Evolutionary conservation across 306 rosid species (phyloP).

Genomic region (Mimosa bimucronata): DNA sequence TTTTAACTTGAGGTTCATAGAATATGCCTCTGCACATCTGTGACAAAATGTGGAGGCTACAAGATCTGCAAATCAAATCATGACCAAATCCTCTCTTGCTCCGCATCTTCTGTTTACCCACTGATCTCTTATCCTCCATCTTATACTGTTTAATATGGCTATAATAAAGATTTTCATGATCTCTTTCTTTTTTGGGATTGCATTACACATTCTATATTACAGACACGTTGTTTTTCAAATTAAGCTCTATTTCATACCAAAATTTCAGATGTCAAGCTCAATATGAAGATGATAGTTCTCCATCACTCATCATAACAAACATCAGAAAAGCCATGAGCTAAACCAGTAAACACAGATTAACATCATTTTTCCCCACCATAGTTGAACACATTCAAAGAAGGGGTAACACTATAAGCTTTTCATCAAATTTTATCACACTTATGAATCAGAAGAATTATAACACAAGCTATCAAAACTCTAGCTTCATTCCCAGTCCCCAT

Average conservation of each 20-base stretch:
- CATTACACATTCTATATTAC: slow-evolving; percentile 7
- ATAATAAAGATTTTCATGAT: neutral
- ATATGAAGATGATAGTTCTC: neutral
- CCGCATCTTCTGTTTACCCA: neutral
- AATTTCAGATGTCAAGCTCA: neutral
- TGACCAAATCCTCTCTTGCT: neutral
- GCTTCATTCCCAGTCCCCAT: neutral
- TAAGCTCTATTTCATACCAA: neutral
- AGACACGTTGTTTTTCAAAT: neutral
- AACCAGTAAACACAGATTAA: neutral
- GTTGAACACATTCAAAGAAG: neutral
- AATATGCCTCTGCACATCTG: neutral
- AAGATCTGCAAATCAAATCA: neutral
- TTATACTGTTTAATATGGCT: neutral
- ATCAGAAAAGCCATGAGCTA: neutral
- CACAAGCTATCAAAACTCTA: neutral
- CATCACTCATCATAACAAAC: neutral
- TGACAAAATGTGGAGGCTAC: neutral
- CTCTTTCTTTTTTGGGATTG: neutral
- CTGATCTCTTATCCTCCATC: neutral
- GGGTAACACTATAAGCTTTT: too few relatives aligned
- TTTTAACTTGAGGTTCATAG: neutral
- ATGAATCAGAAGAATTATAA: neutral
- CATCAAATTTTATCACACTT: neutral
- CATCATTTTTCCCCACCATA: neutral